Base-by-base conservation (phyloP, 768 basidiomycete species). In the Trametes cubensis region DNA sequence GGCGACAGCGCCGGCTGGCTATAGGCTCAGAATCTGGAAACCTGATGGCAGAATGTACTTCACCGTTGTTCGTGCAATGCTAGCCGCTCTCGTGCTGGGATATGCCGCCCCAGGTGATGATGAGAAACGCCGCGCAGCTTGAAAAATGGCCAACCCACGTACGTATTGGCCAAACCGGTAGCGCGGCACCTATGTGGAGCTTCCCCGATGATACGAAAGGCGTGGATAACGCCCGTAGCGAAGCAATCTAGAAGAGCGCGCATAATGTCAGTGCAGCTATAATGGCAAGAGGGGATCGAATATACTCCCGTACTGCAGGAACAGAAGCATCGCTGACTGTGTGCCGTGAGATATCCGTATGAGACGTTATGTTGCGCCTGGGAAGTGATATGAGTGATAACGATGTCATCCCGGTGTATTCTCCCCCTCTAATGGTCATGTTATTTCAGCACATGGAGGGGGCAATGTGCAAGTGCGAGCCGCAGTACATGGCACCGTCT, bases 331-430 rank as follows among this genome's bases (percentile, higher is more conserved):
- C 10, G 11, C 8, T n/a, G 10, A n/a, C 14, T 17, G 23, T 8
- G 6, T 39, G 21, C 38, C 47, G 56, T 57, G 56, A 23, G 34
- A 49, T 39, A 30, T 7, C 38, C 39, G 39, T 23, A 26, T 6
- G 10, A 2, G 46, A 40, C 23, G 51, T 39, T 41, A 23, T 20
- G 21, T 14, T 42, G 23, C 18, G 25, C 53, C 40, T 55, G 53
- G 25, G 53, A 55, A 44, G 26, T 15, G 53, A 55, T 55, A 41
- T 25, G 25, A 7, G 17, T 7, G 53, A 55, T 55, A 55, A 55
- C 53, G 53, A 41, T 34, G 23, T 11, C 34, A 38, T 30, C 30
- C 34, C 6, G 30, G 17, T 13, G 50, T 21, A 17, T 2, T 7
- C 2, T 11, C 10, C 34, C 34, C 10, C 34, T 34, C 10, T 2